Conservation (phyloP, 257 asterid species). For the Paulownia fortunei region DNA sequence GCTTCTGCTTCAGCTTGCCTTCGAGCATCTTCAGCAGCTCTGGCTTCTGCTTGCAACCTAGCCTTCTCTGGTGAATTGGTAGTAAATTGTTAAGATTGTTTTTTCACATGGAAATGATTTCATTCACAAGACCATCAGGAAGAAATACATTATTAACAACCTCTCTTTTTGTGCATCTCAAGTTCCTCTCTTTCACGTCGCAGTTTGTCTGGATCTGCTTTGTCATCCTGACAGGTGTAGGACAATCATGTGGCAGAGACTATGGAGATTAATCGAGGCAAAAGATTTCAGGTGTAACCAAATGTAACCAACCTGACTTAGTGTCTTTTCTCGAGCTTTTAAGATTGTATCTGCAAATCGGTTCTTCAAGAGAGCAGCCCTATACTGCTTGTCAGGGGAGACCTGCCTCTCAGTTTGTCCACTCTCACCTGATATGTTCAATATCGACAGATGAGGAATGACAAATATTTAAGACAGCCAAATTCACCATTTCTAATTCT, state of each 20-base stretch:
- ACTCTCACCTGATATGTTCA: conserved; percentile 58
- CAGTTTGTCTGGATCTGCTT: conserved; percentile 76
- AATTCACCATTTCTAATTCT: conserved; percentile 37
- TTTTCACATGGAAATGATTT: not conserved
- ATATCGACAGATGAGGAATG: conserved; percentile 32
- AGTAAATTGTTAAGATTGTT: not conserved
- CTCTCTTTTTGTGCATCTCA: conserved; percentile 81
- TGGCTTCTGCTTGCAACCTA: conserved; percentile 87
- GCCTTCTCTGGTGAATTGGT: conserved; percentile 69
- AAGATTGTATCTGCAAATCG: conserved; percentile 88
- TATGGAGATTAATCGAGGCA: not conserved
- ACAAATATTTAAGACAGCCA: not conserved
- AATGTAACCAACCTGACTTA: conserved; percentile 58
- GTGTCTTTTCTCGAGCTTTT: conserved; percentile 87
- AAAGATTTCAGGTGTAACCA: not conserved
- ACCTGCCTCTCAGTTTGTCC: conserved; percentile 63
- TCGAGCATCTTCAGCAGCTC: conserved; percentile 92
- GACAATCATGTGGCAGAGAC: conserved; percentile 16
- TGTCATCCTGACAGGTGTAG: conserved; percentile 56
- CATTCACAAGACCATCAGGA: not conserved
- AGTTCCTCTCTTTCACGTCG: conserved; percentile 83
- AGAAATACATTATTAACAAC: conserved; percentile 35
- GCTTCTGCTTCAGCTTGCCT: conserved; percentile 82
- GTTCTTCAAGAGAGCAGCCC: conserved; percentile 80
- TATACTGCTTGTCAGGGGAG: conserved; percentile 80